Evolutionary conservation across 2,329 filamentous ascomycete genomes (phyloP).

Genomic region (Penicillium expansum): DNA sequence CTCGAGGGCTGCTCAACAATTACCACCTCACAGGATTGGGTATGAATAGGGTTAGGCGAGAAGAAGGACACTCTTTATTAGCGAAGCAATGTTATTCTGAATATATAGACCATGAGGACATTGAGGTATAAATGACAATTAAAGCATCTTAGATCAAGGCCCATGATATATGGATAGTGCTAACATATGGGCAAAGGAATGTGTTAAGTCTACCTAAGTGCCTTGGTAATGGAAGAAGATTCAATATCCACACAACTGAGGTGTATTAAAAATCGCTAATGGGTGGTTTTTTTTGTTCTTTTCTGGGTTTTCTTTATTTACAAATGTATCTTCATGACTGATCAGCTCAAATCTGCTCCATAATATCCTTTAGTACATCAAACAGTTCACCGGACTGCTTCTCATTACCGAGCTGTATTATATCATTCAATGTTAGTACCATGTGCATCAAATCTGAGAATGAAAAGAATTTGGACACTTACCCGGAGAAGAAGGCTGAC

Average conservation of each 20-base stretch:
- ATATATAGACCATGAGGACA: too few species aligned
- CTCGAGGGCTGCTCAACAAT: too few species aligned
- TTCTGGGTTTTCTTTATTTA: not conserved
- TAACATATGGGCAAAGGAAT: not conserved
- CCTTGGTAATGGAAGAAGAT: not conserved
- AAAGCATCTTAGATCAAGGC: too few species aligned
- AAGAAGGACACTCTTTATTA: too few species aligned
- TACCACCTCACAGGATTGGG: not conserved
- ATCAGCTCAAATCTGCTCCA: not conserved
- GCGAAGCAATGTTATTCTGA: too few species aligned
- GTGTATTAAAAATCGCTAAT: not conserved
- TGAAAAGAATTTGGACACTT: slow-evolving; percentile 18
- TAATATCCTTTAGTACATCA: not conserved
- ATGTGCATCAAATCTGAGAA: not conserved
- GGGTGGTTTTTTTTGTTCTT: not conserved
- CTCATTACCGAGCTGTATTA: not conserved
- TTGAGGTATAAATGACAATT: too few species aligned
- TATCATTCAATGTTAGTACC: not conserved
- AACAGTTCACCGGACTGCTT: not conserved
- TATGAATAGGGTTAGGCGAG: not conserved
- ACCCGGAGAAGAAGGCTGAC: slow-evolving; percentile 59
- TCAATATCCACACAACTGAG: not conserved
- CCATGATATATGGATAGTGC: too few species aligned
- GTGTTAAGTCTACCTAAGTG: not conserved
- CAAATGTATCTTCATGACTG: not conserved